phyloP scores from a whole-genome alignment of 2,329 filamentous ascomycete species.

The Aschersonia sp. region DNA sequence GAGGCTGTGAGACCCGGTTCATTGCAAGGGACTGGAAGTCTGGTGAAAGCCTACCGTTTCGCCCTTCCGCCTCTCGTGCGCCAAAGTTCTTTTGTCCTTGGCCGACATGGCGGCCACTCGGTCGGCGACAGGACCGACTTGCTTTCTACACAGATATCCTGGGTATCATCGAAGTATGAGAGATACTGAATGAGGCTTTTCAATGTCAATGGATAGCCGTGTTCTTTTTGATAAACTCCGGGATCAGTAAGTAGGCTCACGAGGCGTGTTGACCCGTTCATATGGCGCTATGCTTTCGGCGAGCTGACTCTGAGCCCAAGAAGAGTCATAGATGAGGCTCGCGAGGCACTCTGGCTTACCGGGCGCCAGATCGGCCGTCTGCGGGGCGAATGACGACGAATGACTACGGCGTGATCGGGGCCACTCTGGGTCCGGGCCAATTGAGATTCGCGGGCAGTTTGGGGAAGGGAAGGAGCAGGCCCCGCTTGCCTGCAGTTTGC shows the following conservation, averaged over 20 bases:
- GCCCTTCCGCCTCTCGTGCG: conserved; percentile 71
- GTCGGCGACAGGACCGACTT: conserved; percentile 6
- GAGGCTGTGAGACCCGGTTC: conserved; percentile 2
- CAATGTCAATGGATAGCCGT: not conserved
- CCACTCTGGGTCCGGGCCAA: not conserved
- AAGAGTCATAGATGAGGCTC: conserved; percentile 2
- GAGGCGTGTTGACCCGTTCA: not conserved
- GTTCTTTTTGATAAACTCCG: not conserved
- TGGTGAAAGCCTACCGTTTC: conserved; percentile 50
- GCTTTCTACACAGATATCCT: conserved; percentile 10
- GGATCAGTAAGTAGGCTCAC: not conserved
- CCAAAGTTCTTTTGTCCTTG: conserved; percentile 45
- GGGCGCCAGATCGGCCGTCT: not conserved
- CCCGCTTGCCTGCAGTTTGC: too few relatives aligned
- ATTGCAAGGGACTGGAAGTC: not conserved
- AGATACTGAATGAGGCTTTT: not conserved
- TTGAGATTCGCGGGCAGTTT: too few relatives aligned
- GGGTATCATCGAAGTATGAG: conserved; percentile 11
- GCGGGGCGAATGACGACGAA: not conserved
- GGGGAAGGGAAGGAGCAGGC: not conserved
- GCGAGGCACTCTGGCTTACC: not conserved
- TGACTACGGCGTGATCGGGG: not conserved
- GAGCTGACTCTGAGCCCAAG: conserved; percentile 4
- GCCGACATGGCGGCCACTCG: conserved; percentile 32
- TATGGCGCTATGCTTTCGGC: conserved; percentile 3